Evolutionary conservation across 768 basidiomycete species (phyloP).

Genomic region (Termitomyces bulborhizus): DNA sequence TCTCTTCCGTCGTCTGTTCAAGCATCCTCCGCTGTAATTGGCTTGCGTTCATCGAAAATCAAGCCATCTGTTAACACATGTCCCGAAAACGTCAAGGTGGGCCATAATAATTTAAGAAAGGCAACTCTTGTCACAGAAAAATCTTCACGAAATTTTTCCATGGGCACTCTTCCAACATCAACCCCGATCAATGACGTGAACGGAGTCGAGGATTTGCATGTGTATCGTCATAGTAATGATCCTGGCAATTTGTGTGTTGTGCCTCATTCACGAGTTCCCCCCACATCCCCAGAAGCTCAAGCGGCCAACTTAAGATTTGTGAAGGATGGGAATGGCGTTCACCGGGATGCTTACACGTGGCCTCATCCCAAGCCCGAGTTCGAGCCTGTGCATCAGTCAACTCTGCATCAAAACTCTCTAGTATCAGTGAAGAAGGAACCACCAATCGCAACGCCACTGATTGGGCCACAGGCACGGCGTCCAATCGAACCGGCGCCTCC

Average conservation of each 20-base stretch:
- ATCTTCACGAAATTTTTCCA: not conserved
- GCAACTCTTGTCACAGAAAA: not conserved
- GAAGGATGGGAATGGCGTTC: slow-evolving; percentile 13
- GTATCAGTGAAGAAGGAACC: slow-evolving; percentile 2
- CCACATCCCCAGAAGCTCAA: slow-evolving; percentile 21
- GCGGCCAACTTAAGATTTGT: slow-evolving; percentile 21
- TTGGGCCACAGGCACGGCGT: not conserved
- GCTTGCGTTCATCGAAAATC: not conserved
- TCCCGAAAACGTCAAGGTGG: not conserved
- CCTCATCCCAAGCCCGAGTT: slow-evolving; percentile 4
- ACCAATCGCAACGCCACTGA: not conserved
- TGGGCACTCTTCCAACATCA: not conserved
- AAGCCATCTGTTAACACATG: not conserved
- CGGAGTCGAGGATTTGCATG: slow-evolving; percentile 11
- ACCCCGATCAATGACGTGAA: not conserved
- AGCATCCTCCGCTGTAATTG: slow-evolving; percentile 1
- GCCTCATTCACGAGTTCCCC: slow-evolving; percentile 11
- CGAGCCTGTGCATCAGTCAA: not conserved
- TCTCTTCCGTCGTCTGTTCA: not conserved
- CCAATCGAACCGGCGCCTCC: not conserved
- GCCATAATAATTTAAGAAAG: not conserved
- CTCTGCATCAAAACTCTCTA: not conserved
- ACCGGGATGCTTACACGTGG: slow-evolving; percentile 6
- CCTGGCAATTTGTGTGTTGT: slow-evolving; percentile 21
- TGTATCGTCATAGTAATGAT: slow-evolving; percentile 19